Base-by-base conservation (phyloP, 495 filamentous ascomycete genomes). In the Bathelium albidoporum region DNA sequence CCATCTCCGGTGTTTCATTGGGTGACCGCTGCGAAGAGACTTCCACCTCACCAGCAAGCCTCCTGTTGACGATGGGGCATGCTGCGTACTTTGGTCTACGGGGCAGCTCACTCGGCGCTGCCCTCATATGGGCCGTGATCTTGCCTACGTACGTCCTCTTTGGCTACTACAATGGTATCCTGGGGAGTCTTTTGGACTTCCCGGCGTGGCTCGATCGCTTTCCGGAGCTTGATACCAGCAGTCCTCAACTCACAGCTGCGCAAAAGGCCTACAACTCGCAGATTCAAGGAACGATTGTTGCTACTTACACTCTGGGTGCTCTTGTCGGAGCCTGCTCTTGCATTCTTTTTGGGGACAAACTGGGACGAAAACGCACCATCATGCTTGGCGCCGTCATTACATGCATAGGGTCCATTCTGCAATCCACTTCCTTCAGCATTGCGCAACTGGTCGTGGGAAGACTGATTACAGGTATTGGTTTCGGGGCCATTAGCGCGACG, bases 401-500 rank as follows among this genome's bases (percentile, higher is more conserved):
- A 12, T 45, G 70, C 4, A 59, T 74, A 58, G 71, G 74, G 29
- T 71, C 72, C 53, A 62, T 72, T 31, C 62, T 77, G 58, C 66
- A 74, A 62, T 65, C 68, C 24, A 32, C 73, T 1, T 62, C 73
- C 1, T 66, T 1, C 72, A 62, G 65, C 0, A 22, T 82, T 7
- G 69, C 77, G 10, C 81, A 83, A 64, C 69, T 83, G 62, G 78
- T 82, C 55, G 75, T 82, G 29, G 81, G 81, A 11, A 73, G 81
- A 1, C 69, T 82, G 20, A 65, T 81, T 31, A 72, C 75, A 32
- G 80, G 81, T 14, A 44, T 81, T 43, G 81, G 80, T 5, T 77
- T 82, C 62, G 81, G 81, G 28, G 72, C 78, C 45, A 74, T 81
- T 26, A 80, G 75, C 10, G 78, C 77, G 36, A 77, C 79, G 14